Evolutionary conservation across 345 rosid species (phyloP).

Genomic region (Iberis pinnata): DNA sequence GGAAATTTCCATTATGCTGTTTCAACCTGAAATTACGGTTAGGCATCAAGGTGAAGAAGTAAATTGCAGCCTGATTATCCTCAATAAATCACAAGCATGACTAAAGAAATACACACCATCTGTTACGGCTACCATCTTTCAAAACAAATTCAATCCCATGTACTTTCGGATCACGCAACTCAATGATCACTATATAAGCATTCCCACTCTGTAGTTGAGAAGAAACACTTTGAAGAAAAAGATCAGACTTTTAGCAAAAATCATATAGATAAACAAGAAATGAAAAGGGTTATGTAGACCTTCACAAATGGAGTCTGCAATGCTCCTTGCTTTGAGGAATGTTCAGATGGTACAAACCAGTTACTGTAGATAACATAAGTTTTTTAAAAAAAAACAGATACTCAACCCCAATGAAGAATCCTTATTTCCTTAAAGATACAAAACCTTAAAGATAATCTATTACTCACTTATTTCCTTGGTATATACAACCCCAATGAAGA

Average conservation of each 20-base stretch:
- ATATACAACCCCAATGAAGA: slow-evolving; percentile 59
- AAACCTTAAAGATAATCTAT: not conserved
- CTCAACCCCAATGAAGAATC: slow-evolving; percentile 1
- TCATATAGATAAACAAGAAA: not conserved
- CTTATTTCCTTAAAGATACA: slow-evolving; percentile 44
- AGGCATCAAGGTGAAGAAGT: slow-evolving; percentile 15
- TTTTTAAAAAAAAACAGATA: no score
- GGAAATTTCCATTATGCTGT: slow-evolving; percentile 48
- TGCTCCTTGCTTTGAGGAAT: slow-evolving; percentile 47
- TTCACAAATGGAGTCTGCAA: slow-evolving; percentile 48
- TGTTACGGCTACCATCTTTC: slow-evolving; percentile 46
- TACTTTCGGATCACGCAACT: slow-evolving; percentile 45
- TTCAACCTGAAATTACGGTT: slow-evolving; percentile 36
- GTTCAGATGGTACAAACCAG: slow-evolving; percentile 48
- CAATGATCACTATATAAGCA: slow-evolving; percentile 38
- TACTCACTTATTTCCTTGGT: slow-evolving; percentile 44
- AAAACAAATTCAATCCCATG: slow-evolving; percentile 52
- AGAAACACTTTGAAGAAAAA: not conserved
- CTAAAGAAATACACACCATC: slow-evolving; percentile 37
- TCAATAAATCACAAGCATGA: slow-evolving; percentile 21
- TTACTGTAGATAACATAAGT: slow-evolving; percentile 31
- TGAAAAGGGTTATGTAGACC: slow-evolving; percentile 18
- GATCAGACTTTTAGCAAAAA: not conserved
- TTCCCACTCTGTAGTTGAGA: slow-evolving; percentile 38
- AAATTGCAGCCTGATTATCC: not conserved